Evolutionary conservation across 306 rosid species (phyloP).

Genomic region (Rosa lucieae): DNA sequence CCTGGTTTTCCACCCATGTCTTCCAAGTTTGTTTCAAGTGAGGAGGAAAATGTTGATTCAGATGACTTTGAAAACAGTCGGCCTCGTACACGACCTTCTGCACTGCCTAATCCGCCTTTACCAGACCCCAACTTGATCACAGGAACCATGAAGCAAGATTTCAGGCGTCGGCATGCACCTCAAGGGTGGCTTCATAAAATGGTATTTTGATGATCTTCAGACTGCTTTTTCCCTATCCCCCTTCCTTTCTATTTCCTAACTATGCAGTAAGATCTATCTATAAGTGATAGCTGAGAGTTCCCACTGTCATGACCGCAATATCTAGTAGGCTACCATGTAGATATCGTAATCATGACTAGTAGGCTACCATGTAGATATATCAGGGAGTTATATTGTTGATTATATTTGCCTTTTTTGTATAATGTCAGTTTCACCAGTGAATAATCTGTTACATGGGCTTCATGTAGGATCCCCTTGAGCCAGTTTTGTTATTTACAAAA

Average conservation of each 20-base stretch:
- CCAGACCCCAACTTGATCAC: constrained; percentile 48
- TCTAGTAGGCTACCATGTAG: not conserved
- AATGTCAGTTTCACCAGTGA: not conserved
- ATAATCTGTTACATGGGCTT: constrained; percentile 27
- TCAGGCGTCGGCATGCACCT: constrained; percentile 64
- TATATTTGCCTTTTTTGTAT: not conserved
- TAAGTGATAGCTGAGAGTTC: not conserved
- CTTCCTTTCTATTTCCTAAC: not conserved
- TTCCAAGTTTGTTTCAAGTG: constrained; percentile 48
- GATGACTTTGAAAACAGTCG: constrained; percentile 72
- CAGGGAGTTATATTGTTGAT: not conserved
- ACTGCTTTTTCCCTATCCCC: not conserved
- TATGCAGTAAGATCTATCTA: not conserved
- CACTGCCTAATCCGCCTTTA: constrained; percentile 42
- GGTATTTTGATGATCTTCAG: constrained; percentile 42
- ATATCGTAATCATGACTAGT: not conserved
- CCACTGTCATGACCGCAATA: not conserved
- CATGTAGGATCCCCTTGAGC: constrained; percentile 93
- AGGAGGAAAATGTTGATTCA: constrained; percentile 82
- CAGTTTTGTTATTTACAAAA: constrained; percentile 80
- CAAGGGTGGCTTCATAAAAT: constrained; percentile 94
- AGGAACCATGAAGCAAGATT: constrained; percentile 64
- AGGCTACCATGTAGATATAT: not conserved
- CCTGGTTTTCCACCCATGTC: constrained; percentile 47
- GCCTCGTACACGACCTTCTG: constrained; percentile 51